These are phyloP conservation scores for Dalbergia oliveri DNA, from an alignment of 306 rosid genomes.

Conservation along the genomic window DNA sequence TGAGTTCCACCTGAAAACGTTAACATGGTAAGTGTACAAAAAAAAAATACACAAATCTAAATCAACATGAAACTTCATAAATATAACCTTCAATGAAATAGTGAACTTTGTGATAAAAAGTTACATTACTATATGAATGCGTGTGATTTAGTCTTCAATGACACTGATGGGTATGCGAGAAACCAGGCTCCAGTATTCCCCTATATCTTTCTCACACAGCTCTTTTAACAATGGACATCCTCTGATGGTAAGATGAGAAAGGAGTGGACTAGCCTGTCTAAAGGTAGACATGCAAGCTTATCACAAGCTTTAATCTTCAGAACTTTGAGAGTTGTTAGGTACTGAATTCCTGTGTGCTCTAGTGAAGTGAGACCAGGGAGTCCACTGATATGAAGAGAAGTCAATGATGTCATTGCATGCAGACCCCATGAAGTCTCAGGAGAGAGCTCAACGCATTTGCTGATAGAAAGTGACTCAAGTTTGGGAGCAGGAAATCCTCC, in stretches of 20 bases:
- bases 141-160: slow-evolving; percentile 37
- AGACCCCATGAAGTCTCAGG: slow-evolving; percentile 39
- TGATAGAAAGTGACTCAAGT: slow-evolving; percentile 33
- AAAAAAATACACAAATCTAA: background rate
- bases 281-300: slow-evolving; percentile 42
- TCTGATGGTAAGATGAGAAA: slow-evolving; percentile 39
- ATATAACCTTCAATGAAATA: background rate
- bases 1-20: too few relatives aligned
- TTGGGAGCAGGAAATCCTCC: slow-evolving; percentile 33
- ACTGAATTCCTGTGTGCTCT: slow-evolving; percentile 42
- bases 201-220: slow-evolving; percentile 19
- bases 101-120: background rate
- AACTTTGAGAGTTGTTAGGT: slow-evolving; percentile 25
- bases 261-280: slow-evolving; percentile 24
- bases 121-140: slow-evolving; percentile 5
- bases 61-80: background rate
- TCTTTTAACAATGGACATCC: slow-evolving; percentile 34
- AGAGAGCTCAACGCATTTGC: slow-evolving; percentile 23
- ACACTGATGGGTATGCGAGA: slow-evolving; percentile 38
- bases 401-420: slow-evolving; percentile 21
- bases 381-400: slow-evolving; percentile 40
- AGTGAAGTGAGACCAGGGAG: slow-evolving; percentile 29
- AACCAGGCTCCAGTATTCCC: slow-evolving; percentile 32
- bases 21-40: too few relatives aligned
- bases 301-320: slow-evolving; percentile 47